Base-by-base conservation (phyloP, 1,284 basidiomycete species). In the Chalciporus piperatoides region DNA sequence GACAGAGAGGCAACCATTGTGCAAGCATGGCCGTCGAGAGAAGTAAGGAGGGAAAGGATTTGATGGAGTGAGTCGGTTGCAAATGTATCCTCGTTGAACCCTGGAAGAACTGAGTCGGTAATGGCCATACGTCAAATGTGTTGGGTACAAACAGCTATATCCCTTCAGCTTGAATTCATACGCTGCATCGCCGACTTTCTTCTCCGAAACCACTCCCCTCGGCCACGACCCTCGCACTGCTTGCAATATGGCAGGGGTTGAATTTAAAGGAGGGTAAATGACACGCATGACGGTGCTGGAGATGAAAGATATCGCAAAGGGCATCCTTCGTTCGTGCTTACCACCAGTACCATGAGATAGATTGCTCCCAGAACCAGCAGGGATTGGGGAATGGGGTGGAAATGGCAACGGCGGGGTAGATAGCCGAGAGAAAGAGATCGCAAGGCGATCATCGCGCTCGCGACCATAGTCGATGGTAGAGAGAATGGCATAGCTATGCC, bases 81-180 rank as follows among this genome's bases (percentile, higher is more conserved):
- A 63, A 82, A 86, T 0, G 81, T 89, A 58, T 89, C 83, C 64
- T 86, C 81, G 64, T 88, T 81, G 60, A 87, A 89, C 81, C 82
- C 85, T 86, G 55, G 36, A 47, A 53, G 53, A 56, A 54, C 46
- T 58, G 48, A 54, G 59, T 56, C 45, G 54, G 52, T 53, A 48
- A 49, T 46, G 52, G 47, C 41, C 36, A 55, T n/a, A 48, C 15
- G 44, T 41, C 41, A 51, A 44, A 42, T 45, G 42, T 37, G 21
- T 40, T 45, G 38, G 48, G 40, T 43, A 71, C 80, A 51, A 61
- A 88, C 86, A 87, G 71, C 77, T 82, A 63, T 89, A 90, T 14
- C 86, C 87, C 58, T 86, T 87, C 48, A 90, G 71, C 62, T 85
- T 88, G 68, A 90, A 90, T 63, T 90, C 86, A 60, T 79, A 90